phyloP scores from a whole-genome alignment of 345 rosid genomes.

The Dovyalis caffra region DNA sequence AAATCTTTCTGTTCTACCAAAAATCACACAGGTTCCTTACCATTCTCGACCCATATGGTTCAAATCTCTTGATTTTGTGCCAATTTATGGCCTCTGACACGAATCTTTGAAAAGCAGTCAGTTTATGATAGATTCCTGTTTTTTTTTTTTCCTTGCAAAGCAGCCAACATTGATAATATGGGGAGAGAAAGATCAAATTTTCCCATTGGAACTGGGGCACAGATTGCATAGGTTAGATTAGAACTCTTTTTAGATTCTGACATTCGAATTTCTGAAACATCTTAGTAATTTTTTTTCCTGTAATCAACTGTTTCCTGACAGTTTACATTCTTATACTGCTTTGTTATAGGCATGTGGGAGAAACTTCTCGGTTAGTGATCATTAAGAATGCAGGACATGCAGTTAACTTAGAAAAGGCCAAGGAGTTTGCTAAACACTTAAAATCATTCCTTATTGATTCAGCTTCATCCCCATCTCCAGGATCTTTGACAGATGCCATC shows the following conservation, averaged over 20 bases:
- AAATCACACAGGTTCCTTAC: constrained; percentile 28
- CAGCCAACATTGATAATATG: constrained; percentile 51
- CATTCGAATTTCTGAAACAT: background rate
- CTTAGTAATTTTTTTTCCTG: too few relatives aligned
- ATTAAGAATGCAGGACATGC: constrained; percentile 46
- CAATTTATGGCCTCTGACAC: background rate
- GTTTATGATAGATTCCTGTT: background rate
- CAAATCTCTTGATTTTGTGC: background rate
- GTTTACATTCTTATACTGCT: background rate
- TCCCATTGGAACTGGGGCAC: constrained; percentile 53
- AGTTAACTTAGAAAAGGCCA: constrained; percentile 52
- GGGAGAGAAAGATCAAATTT: constrained; percentile 63
- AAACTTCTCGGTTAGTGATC: constrained; percentile 20
- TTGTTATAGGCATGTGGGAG: constrained; percentile 30
- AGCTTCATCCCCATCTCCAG: background rate
- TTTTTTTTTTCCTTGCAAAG: background rate
- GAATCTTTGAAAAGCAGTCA: background rate
- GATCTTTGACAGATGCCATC: background rate
- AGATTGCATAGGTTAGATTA: constrained; percentile 42
- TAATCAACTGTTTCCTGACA: background rate
- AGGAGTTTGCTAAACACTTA: constrained; percentile 43
- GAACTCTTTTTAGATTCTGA: background rate
- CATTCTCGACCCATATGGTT: background rate
- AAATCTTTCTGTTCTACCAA: constrained; percentile 27
- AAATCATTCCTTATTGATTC: constrained; percentile 36